Conservation (phyloP, 129 eudicot genomes). For the Escallonia herrerae region DNA sequence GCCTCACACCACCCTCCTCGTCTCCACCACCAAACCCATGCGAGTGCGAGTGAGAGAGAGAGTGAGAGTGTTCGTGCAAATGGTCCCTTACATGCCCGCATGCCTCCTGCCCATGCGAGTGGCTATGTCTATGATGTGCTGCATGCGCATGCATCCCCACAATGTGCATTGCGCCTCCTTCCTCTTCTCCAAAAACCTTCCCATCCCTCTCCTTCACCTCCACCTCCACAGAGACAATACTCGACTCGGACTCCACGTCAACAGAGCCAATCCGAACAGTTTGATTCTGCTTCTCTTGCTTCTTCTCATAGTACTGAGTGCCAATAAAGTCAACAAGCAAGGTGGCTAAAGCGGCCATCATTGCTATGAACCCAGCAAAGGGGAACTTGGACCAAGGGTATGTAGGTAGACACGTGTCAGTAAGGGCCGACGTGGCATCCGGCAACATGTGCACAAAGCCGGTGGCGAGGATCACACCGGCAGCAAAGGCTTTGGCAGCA, state of each 20-base stretch:
- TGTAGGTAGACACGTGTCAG: constrained; percentile 58
- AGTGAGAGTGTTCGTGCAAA: constrained; percentile 39
- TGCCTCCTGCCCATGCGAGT: constrained; percentile 59
- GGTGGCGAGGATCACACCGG: constrained; percentile 89
- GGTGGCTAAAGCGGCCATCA: constrained; percentile 77
- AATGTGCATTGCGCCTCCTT: constrained; percentile 74
- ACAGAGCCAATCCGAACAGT: constrained; percentile 29
- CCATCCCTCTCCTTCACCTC: constrained; percentile 23
- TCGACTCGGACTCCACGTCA: constrained; percentile 36
- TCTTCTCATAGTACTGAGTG: constrained; percentile 77
- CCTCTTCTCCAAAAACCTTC: constrained; percentile 74
- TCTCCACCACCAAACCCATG: constrained; percentile 52
- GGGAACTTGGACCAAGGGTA: constrained; percentile 88
- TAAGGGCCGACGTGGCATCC: constrained; percentile 61
- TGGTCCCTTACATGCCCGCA: constrained; percentile 37
- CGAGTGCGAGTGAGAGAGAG: constrained; percentile 21
- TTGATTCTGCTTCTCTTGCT: constrained; percentile 56
- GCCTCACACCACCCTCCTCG: constrained; percentile 55
- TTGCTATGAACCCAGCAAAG: constrained; percentile 75
- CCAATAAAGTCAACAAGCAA: constrained; percentile 77
- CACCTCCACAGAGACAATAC: constrained; percentile 33
- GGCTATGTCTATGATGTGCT: constrained; percentile 86
- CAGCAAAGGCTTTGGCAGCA: constrained; percentile 86
- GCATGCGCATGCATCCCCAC: constrained; percentile 96
- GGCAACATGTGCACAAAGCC: constrained; percentile 95